A percentile compares a stretch with the other conserved stretches of the same genome.
These are phyloP conservation scores for Anisodus tanguticus DNA, from an alignment of 257 asterid species.

Conservation along the genomic window DNA sequence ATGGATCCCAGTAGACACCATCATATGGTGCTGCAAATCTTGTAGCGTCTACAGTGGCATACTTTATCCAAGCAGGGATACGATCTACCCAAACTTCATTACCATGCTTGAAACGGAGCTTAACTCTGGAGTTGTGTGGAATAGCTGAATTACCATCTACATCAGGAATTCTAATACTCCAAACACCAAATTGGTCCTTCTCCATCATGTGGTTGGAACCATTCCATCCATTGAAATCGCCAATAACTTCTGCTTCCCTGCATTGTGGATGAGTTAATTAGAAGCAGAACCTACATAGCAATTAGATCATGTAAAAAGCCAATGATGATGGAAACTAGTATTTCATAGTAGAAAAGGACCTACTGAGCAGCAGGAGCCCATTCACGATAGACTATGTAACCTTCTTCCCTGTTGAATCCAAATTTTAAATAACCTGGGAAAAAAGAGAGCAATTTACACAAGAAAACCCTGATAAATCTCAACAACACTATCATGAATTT, in stretches of 20 bases:
- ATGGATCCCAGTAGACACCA: slow-evolving; percentile 97
- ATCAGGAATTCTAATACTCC: slow-evolving; percentile 87
- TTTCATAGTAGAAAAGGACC: slow-evolving; percentile 40
- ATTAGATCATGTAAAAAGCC: slow-evolving; percentile 26
- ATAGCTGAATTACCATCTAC: slow-evolving; percentile 68
- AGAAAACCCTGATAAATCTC: slow-evolving; percentile 30
- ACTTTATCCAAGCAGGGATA: slow-evolving; percentile 94
- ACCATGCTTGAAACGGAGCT: slow-evolving; percentile 78
- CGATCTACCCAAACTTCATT: slow-evolving; percentile 84
- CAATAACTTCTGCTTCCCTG: slow-evolving; percentile 94
- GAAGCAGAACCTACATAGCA: slow-evolving; percentile 35
- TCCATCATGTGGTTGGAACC: slow-evolving; percentile 87
- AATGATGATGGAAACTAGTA: slow-evolving; percentile 32
- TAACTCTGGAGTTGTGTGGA: slow-evolving; percentile 85
- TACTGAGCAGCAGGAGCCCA: slow-evolving; percentile 99
- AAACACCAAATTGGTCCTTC: slow-evolving; percentile 82
- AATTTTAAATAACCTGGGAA: slow-evolving; percentile 73
- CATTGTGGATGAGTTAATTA: slow-evolving; percentile 36
- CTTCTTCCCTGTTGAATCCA: slow-evolving; percentile 85
- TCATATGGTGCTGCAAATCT: slow-evolving; percentile 94
- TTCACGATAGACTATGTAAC: slow-evolving; percentile 76
- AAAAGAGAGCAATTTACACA: slow-evolving; percentile 25
- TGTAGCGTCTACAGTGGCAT: slow-evolving; percentile 82
- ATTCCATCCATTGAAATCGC: slow-evolving; percentile 95
- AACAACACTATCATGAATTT: slow-evolving; percentile 14